Evolutionary conservation across 2,329 filamentous ascomycete genomes (phyloP), one percentile per base, ranked within the genome.

Genomic region (Pestalotiopsis sp.): DNA sequence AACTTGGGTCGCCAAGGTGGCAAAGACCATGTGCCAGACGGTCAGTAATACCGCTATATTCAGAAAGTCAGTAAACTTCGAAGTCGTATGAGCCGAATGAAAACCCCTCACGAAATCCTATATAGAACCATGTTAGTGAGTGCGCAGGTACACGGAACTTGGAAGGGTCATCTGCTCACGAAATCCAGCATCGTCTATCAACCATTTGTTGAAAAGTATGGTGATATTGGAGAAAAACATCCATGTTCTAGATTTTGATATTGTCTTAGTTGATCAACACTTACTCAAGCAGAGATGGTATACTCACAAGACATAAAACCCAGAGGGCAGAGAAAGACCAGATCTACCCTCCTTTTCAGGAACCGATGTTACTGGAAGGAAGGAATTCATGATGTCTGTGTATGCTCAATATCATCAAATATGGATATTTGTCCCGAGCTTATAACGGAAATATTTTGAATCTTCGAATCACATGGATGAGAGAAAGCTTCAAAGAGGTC

Each of bases 161-260:
- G n/a, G 4, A 3, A 38, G 3, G 7, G 3, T 25, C 14, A 14
- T 62, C 71, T 64, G 85, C 91, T 85, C 83, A 93, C 92, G 87
- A 81, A 95, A 95, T 68, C 91, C 87, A 75, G 87, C 87, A 71
- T 88, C 90, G 77, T 93, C 89, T 69, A 97, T 87, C 64, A 97
- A 89, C 88, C 92, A 95, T 84, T 97, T 97, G 86, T 97, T 97
- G 86, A 97, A 97, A 70, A 97, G 83, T 77, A 97, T 97, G 70
- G 95, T 94, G 75, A 89, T 86, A 72, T 93, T 95, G 75, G 93
- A 96, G 78, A 96, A 88, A 73, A 93, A 86, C 73, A 97, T 97
- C 93, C 94, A 97, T 76, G 89, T 87, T 67, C 86, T 87, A 68
- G 7, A 64, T 36, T 45, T 5, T 4, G 45, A n/a, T 12, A 36